Base-by-base conservation (phyloP, 2,329 filamentous ascomycete species). In the Alternaria sp. region DNA sequence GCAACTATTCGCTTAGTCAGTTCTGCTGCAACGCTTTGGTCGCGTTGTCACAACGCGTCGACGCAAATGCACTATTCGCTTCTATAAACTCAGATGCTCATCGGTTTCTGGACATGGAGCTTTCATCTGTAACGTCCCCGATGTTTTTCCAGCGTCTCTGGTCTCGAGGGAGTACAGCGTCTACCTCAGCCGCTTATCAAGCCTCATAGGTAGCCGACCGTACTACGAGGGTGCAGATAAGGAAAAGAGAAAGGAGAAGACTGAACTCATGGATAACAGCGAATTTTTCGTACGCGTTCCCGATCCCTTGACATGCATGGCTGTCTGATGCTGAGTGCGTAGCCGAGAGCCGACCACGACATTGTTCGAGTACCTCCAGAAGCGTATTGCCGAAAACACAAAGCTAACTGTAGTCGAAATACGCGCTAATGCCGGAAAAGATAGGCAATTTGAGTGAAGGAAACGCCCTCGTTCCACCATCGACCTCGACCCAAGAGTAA, bases 261-360 rank as follows among this genome's bases (percentile, higher is more conserved):
- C 32, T 36, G 32, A 36, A 16, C 14, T 11, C 6, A 6, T 36
- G 11, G 32, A 36, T 12, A 36, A 36, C 3, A 36, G 32, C 12
- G 32, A 36, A 14, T 36, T 36, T 1, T 16, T 36, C 32, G 12
- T 6, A 36, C 32, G 11, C 32, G 14, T 7, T 36, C 5, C 1
- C 32, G 11, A 14, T 14, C 11, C 11, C 12, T 36, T 14, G 12
- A 16, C 18, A 28, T 12, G 34, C 2, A 36, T 62, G 10, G 38
- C 36, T 4, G 22, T 65, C 18, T 32, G 62, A 16, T 65, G 62
- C 14, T 62, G 57, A 32, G 59, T 59, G 10, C 51, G 44, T 22
- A 62, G 41, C 30, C 44, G 48, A 27, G 40, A 59, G 20, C 55
- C 62, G 11, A 43, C 62, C 30, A 25, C 22, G 8, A 34, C 20